Percentiles rank a stretch among this genome's conserved stretches.
phyloP scores from a whole-genome alignment of 805 yeast genomes.

The Starmera caribaea region DNA sequence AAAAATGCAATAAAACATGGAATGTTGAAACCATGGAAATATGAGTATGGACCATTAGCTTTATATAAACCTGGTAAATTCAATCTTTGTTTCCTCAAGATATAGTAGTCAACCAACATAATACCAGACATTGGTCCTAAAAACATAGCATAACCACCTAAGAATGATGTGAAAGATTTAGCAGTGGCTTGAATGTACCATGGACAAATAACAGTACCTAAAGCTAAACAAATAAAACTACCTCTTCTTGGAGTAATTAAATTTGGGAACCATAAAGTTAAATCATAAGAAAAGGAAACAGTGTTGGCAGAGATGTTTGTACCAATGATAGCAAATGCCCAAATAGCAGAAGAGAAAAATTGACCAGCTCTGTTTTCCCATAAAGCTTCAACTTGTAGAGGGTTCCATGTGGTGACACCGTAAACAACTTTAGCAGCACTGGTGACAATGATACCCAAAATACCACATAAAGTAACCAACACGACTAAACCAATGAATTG shows the following conservation, averaged over 20 bases:
- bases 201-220: conserved; percentile 66
- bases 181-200: conserved; percentile 52
- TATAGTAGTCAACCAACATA: conserved; percentile 43
- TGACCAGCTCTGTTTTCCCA: conserved; percentile 53
- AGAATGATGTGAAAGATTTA: conserved; percentile 60
- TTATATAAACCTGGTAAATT: conserved; percentile 54
- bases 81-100: conserved; percentile 62
- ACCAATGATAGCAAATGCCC: conserved; percentile 68
- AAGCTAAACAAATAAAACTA: conserved; percentile 52
- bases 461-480: conserved; percentile 19
- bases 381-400: conserved; percentile 27
- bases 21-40: conserved; percentile 67
- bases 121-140: conserved; percentile 73
- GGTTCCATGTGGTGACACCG: conserved; percentile 35
- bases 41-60: conserved; percentile 35
- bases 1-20: conserved; percentile 63
- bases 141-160: conserved; percentile 72
- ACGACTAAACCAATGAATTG: conserved; percentile 23
- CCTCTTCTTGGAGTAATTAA: conserved; percentile 54
- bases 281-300: conserved; percentile 50
- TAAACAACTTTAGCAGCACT: conserved; percentile 27
- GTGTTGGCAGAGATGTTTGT: conserved; percentile 64
- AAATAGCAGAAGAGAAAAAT: conserved; percentile 52
- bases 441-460: conserved; percentile 24
- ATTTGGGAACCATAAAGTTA: conserved; percentile 46